phyloP scores from a whole-genome alignment of 257 asterid species.

The Petrea volubilis region DNA sequence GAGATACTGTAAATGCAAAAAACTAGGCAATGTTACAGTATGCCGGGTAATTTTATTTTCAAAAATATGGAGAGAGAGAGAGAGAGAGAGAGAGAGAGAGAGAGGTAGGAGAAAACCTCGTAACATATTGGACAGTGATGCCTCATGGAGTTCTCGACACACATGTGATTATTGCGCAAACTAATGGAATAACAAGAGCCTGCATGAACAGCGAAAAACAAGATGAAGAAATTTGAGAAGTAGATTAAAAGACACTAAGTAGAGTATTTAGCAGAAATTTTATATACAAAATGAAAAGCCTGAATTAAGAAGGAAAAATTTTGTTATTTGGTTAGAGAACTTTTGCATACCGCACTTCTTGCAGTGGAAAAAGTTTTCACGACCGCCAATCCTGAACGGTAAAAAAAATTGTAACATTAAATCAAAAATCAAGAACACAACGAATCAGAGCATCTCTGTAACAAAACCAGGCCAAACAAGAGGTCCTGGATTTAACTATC shows the following conservation, averaged over 20 bases:
- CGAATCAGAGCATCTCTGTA: too few relatives aligned
- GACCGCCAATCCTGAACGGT: slow-evolving; percentile 73
- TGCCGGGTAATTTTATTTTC: neutral
- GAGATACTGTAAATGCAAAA: slow-evolving; percentile 58
- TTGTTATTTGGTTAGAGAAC: neutral
- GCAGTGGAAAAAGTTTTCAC: slow-evolving; percentile 90
- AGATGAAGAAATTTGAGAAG: neutral
- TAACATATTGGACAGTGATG: slow-evolving; percentile 98
- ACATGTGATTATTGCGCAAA: slow-evolving; percentile 68
- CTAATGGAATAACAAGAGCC: slow-evolving; percentile 79
- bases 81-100: too few relatives aligned
- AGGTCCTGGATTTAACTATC: too few relatives aligned
- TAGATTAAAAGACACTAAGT: neutral
- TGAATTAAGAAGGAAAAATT: neutral
- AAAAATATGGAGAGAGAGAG: neutral
- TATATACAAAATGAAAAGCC: neutral
- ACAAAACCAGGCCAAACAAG: too few relatives aligned
- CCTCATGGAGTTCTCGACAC: slow-evolving; percentile 93
- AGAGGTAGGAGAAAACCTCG: slow-evolving; percentile 52
- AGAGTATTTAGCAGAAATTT: neutral
- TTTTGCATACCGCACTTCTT: slow-evolving; percentile 73
- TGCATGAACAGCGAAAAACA: slow-evolving; percentile 26
- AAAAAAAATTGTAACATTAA: neutral
- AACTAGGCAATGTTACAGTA: neutral
- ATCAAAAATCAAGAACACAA: neutral